Conservation (phyloP, 305 asterid genomes). For the Fraxinus angustifolia region DNA sequence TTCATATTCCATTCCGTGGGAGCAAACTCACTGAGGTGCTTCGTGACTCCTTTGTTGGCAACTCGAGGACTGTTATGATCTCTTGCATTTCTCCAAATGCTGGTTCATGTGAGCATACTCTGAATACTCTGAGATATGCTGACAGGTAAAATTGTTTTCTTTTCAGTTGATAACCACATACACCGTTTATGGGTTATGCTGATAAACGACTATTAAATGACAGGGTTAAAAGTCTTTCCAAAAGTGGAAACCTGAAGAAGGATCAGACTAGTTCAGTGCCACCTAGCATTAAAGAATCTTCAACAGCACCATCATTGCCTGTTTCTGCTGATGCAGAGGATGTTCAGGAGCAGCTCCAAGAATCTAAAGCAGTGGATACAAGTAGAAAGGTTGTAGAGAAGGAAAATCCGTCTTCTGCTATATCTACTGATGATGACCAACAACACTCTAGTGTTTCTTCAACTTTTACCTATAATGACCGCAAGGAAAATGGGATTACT, state of each 20-base stretch:
- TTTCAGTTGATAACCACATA: not conserved
- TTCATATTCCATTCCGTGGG: slow-evolving; percentile 98
- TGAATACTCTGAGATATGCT: slow-evolving; percentile 97
- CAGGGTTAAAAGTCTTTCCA: slow-evolving; percentile 99
- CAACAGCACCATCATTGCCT: slow-evolving; percentile 50
- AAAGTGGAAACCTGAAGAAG: slow-evolving; percentile 72
- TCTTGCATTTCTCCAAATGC: slow-evolving; percentile 95
- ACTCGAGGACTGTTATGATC: slow-evolving; percentile 94
- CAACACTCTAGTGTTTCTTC: slow-evolving; percentile 45
- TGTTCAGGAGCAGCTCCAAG: slow-evolving; percentile 49
- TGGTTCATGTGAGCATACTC: slow-evolving; percentile 97
- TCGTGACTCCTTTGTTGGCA: slow-evolving; percentile 96
- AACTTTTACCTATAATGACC: slow-evolving; percentile 41
- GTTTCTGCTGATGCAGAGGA: slow-evolving; percentile 55
- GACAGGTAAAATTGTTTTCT: slow-evolving; percentile 55
- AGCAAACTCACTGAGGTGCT: slow-evolving; percentile 98
- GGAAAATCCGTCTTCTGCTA: slow-evolving; percentile 39
- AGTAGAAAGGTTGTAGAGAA: slow-evolving; percentile 52
- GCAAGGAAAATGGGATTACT: slow-evolving; percentile 48
- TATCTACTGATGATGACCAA: slow-evolving; percentile 48
- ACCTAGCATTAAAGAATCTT: slow-evolving; percentile 52
- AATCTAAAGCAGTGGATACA: slow-evolving; percentile 50
- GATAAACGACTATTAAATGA: slow-evolving; percentile 18
- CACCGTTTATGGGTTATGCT: slow-evolving; percentile 17
- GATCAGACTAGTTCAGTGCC: slow-evolving; percentile 64